Conservation (phyloP, 805 yeast species). For the Ogataea wickerhamii region DNA sequence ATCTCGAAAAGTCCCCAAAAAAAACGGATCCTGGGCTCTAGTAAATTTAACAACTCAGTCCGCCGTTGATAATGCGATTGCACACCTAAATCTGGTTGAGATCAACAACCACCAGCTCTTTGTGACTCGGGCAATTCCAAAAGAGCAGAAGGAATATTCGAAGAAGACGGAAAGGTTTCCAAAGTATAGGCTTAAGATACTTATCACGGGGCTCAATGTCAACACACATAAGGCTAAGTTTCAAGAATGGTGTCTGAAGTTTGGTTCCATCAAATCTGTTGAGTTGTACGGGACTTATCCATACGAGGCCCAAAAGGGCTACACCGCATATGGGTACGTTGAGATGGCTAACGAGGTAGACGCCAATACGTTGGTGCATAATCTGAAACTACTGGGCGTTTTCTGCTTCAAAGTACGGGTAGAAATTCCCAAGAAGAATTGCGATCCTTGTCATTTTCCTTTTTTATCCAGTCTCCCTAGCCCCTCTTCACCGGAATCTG, state of each 20-base stretch:
- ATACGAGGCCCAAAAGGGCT: conserved; percentile 11
- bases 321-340: conserved; percentile 31
- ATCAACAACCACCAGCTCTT: conserved; percentile 28
- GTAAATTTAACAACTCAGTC: conserved; percentile 26
- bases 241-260: conserved; percentile 26
- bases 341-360: conserved; percentile 26
- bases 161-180: conserved; percentile 17
- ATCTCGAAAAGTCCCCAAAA: conserved; percentile 26
- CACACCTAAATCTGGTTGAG: conserved; percentile 26
- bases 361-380: conserved; percentile 22
- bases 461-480: not conserved
- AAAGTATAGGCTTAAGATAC: conserved; percentile 23
- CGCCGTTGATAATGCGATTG: conserved; percentile 26
- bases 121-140: conserved; percentile 33
- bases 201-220: conserved; percentile 26
- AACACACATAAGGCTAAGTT: conserved; percentile 20
- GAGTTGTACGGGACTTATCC: conserved; percentile 26
- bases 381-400: conserved; percentile 21
- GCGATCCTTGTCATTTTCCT: conserved; percentile 7
- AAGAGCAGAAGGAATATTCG: conserved; percentile 29
- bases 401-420: conserved; percentile 30
- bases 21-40: conserved; percentile 32
- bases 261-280: conserved; percentile 24
- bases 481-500: not conserved
- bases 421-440: conserved; percentile 20